Conservation (phyloP, 345 rosid genomes). For the Rhodomyrtus tomentosa region DNA sequence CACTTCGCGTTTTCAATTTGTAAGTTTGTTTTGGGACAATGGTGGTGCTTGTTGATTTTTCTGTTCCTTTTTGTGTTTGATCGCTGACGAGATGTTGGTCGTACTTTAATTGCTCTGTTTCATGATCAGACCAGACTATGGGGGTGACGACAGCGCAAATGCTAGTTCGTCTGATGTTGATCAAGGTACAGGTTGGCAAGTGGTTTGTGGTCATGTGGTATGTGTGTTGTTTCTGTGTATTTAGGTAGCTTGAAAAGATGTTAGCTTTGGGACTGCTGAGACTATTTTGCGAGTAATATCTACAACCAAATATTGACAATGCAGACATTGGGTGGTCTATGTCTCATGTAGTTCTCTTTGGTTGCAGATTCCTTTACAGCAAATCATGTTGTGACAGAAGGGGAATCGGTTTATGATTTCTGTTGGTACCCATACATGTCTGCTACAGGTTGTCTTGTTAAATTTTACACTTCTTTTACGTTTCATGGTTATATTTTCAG, state of each 20-base stretch:
- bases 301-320: not conserved
- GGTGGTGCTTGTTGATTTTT: not conserved
- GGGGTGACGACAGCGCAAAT: slow-evolving; percentile 7
- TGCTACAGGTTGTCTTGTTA: slow-evolving; percentile 44
- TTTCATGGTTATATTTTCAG: not conserved
- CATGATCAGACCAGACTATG: slow-evolving; percentile 37
- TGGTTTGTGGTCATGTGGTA: not conserved
- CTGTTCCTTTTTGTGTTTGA: not conserved
- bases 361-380: slow-evolving; percentile 70
- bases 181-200: slow-evolving; percentile 20
- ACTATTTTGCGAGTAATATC: fast-evolving
- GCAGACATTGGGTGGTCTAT: not conserved
- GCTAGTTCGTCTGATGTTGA: slow-evolving; percentile 12
- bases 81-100: not conserved
- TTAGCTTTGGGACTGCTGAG: not conserved
- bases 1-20: slow-evolving; percentile 59
- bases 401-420: slow-evolving; percentile 87
- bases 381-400: slow-evolving; percentile 54
- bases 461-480: not conserved
- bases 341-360: not conserved
- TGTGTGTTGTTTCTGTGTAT: not conserved
- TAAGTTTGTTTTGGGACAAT: slow-evolving; percentile 18
- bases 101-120: not conserved
- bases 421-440: slow-evolving; percentile 97
- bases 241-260: not conserved